Percentiles rank a stretch among this genome's conserved stretches.
phyloP scores from a whole-genome alignment of 441 rosid species.

The Corymbia citriodora region DNA sequence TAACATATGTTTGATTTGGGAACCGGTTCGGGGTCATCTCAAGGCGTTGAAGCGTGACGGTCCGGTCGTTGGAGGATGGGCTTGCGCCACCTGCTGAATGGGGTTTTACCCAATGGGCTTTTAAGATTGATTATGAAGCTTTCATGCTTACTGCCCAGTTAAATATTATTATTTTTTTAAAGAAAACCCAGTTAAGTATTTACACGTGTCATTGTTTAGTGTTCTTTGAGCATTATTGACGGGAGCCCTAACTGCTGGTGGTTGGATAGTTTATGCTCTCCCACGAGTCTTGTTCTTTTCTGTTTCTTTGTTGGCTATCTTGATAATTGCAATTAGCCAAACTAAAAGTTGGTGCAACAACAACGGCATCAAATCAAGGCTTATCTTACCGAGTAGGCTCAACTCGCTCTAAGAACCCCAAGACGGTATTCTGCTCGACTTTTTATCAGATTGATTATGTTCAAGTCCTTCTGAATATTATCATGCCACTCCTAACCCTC shows the following conservation, averaged over 20 bases:
- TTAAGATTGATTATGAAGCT: neutral
- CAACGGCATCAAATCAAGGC: neutral
- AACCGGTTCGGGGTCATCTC: neutral
- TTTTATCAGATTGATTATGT: accelerated
- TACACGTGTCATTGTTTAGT: neutral
- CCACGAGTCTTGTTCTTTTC: neutral
- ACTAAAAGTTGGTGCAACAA: neutral
- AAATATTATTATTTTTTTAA: no score
- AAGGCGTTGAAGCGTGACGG: neutral
- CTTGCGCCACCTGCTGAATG: neutral
- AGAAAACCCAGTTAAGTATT: neutral
- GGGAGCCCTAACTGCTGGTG: neutral
- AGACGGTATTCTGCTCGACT: accelerated
- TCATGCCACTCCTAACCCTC: neutral
- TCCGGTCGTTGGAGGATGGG: neutral
- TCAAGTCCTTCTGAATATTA: accelerated
- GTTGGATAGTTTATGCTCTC: neutral
- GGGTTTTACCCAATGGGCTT: neutral
- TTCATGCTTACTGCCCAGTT: neutral
- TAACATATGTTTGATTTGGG: neutral
- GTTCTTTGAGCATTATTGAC: neutral
- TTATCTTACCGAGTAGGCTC: neutral
- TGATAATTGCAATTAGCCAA: neutral
- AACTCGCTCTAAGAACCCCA: accelerated
- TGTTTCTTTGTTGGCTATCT: neutral